Conservation (phyloP, 306 rosid species). For the Dryas octopetala region DNA sequence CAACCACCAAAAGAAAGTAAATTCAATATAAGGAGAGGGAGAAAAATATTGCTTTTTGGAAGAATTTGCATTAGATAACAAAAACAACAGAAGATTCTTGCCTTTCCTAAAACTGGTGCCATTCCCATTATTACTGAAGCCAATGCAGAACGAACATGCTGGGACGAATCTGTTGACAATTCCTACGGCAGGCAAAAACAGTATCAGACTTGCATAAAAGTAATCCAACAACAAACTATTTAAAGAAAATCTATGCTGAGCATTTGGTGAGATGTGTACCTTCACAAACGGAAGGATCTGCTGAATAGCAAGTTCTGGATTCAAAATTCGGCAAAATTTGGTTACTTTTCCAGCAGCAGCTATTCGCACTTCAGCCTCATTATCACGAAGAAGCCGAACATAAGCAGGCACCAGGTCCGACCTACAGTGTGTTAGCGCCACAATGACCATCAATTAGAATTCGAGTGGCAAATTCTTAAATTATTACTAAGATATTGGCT, state of each 20-base stretch:
- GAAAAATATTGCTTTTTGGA: neutral
- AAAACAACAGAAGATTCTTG: constrained; percentile 16
- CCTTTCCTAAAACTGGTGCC: constrained; percentile 99
- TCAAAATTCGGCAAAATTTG: constrained; percentile 87
- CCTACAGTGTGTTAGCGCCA: constrained; percentile 33
- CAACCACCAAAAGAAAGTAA: constrained; percentile 24
- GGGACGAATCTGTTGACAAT: constrained; percentile 95
- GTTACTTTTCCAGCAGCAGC: constrained; percentile 99
- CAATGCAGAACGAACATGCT: constrained; percentile 96
- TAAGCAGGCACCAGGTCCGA: constrained; percentile 92
- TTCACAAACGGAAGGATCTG: constrained; percentile 94
- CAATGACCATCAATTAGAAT: constrained; percentile 2
- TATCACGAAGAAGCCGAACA: constrained; percentile 93
- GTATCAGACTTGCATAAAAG: neutral
- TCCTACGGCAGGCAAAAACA: constrained; percentile 47
- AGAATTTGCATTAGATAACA: neutral
- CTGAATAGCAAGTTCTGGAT: constrained; percentile 86
- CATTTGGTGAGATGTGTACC: constrained; percentile 46
- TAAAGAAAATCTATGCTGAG: constrained; percentile 9
- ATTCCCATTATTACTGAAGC: constrained; percentile 99
- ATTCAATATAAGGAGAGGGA: constrained; percentile 11
- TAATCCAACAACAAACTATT: neutral
- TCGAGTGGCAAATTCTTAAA: neutral
- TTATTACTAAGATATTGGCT: neutral
- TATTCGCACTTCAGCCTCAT: constrained; percentile 98